Conservation (phyloP, 129 eudicot species). For the Gnaphalium uliginosum region DNA sequence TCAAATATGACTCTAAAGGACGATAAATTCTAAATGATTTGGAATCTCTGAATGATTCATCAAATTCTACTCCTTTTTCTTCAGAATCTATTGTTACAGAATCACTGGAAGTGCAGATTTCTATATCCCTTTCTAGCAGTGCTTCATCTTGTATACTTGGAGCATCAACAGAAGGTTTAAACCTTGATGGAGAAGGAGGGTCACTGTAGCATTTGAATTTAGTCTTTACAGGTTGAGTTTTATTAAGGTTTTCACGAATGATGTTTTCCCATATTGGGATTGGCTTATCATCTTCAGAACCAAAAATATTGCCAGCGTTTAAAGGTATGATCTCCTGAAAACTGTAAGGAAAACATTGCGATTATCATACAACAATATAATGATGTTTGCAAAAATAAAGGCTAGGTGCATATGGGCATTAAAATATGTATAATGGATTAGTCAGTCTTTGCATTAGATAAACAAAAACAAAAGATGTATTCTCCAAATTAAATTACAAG, state of each 20-base stretch:
- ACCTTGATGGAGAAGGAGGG: conserved; percentile 89
- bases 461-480: not conserved
- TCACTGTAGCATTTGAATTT: conserved; percentile 69
- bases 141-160: conserved; percentile 56
- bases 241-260: conserved; percentile 69
- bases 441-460: not conserved
- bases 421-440: not conserved
- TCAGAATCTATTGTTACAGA: conserved; percentile 44
- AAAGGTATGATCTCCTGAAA: conserved; percentile 89
- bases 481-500: not conserved
- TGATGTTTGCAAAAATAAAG: not conserved
- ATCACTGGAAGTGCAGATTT: conserved; percentile 15
- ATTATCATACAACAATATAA: not conserved
- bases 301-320: conserved; percentile 85
- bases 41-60: conserved; percentile 46
- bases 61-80: conserved; percentile 39
- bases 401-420: not conserved
- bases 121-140: conserved; percentile 61
- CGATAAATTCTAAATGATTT: conserved; percentile 42
- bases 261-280: conserved; percentile 76
- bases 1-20: conserved; percentile 49
- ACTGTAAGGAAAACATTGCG: conserved; percentile 37
- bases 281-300: conserved; percentile 85
- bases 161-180: conserved; percentile 57
- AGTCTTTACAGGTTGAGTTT: conserved; percentile 42